Evolutionary conservation across 257 asterid genomes (phyloP).

Genomic region (Petunia axillaris): DNA sequence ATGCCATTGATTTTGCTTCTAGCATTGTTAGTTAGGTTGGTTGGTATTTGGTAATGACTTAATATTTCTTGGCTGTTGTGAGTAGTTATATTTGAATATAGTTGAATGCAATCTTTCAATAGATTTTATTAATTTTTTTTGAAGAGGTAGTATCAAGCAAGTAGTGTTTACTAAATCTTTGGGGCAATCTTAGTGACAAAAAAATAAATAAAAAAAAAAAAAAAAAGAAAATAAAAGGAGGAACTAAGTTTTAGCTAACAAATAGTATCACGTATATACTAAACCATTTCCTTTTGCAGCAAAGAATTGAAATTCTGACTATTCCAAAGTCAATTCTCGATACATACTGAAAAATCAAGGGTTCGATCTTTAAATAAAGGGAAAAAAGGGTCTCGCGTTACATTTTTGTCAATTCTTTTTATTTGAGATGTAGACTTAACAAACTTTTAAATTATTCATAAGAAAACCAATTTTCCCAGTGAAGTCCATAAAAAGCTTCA

Average conservation of each 20-base stretch:
- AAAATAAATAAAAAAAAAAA: no score
- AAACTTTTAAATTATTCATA: no score
- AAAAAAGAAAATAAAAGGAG: no score
- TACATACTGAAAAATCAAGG: not conserved
- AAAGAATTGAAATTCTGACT: not conserved
- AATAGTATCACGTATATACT: not conserved
- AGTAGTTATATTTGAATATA: not conserved
- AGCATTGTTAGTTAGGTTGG: no score
- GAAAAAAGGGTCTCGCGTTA: no score
- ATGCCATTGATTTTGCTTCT: no score
- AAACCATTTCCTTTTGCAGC: not conserved
- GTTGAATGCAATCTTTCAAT: not conserved
- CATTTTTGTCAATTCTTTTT: no score
- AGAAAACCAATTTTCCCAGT: no score
- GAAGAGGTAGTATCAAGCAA: not conserved
- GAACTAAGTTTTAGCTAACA: not conserved
- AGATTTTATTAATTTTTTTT: not conserved
- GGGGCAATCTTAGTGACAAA: not conserved
- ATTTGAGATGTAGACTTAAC: not conserved
- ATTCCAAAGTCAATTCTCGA: not conserved
- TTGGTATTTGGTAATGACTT: constrained; percentile 1
- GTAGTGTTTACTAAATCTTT: not conserved
- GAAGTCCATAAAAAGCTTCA: no score
- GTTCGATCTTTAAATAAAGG: not conserved
- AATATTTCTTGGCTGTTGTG: not conserved